These are phyloP conservation scores for Phlyctochytrium planicorne DNA, from an alignment of 192 early-diverging fungal genomes.

Conservation along the genomic window DNA sequence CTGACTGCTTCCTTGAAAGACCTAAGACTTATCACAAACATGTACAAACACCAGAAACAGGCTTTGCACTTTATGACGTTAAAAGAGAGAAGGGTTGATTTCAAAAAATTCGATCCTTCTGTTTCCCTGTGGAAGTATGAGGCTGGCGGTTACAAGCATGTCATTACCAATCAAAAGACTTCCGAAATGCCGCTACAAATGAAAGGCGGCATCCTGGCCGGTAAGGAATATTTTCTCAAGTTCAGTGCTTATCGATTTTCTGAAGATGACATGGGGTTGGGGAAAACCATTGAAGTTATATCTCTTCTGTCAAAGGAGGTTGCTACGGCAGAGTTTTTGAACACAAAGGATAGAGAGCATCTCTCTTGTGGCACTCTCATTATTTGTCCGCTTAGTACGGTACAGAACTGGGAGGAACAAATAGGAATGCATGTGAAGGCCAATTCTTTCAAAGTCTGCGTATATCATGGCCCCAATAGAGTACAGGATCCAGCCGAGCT, in stretches of 20 bases:
- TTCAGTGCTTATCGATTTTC: conserved; percentile 2
- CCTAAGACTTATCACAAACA: conserved; percentile 39
- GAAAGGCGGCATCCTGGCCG: conserved; percentile 63
- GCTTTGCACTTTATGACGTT: conserved; percentile 77
- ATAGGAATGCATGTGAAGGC: conserved; percentile 46
- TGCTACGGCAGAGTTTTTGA: conserved; percentile 3
- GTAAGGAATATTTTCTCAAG: conserved; percentile 13
- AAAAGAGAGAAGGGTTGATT: conserved; percentile 68
- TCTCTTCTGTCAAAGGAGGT: conserved; percentile 36
- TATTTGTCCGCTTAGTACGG: conserved; percentile 68
- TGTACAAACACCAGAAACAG: conserved; percentile 82
- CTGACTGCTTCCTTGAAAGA: conserved; percentile 21
- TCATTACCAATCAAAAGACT: conserved; percentile 49
- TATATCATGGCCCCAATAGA: conserved; percentile 64
- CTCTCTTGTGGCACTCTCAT: conserved; percentile 59
- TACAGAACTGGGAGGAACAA: conserved; percentile 77
- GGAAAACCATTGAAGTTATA: conserved; percentile 55
- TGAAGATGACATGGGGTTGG: conserved; percentile 54
- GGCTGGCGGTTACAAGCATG: conserved; percentile 42
- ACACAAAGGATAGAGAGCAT: background rate
- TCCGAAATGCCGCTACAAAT: conserved; percentile 43
- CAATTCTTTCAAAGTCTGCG: conserved; percentile 42
- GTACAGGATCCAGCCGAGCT: conserved; percentile 43
- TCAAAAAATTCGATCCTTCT: conserved; percentile 44
- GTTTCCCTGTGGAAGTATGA: conserved; percentile 39